Evolutionary conservation across 169 alveolate genomes (phyloP).

Genomic region (Theileria orientalis): DNA sequence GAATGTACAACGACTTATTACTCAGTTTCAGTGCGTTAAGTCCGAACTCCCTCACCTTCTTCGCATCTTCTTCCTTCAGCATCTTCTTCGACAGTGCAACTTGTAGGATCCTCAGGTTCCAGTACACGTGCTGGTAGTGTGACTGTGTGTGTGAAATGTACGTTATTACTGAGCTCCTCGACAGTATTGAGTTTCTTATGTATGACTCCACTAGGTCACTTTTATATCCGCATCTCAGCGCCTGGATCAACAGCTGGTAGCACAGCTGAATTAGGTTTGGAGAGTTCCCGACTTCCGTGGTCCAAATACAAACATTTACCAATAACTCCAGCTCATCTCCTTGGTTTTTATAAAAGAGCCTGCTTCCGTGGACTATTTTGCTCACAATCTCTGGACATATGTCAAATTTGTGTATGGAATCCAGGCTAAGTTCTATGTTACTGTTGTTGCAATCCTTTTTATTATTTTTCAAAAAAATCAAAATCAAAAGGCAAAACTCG

Average conservation of each 20-base stretch:
- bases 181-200: background rate
- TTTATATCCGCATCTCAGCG: background rate
- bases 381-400: background rate
- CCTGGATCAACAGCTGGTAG: conserved; percentile 17
- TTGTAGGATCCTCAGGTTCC: conserved; percentile 23
- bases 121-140: conserved; percentile 5
- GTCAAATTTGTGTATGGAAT: background rate
- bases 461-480: conserved; percentile 1
- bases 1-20: conserved; percentile 22
- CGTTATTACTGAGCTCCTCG: background rate
- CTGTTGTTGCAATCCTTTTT: background rate
- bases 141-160: background rate
- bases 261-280: conserved; percentile 23
- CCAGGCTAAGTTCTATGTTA: background rate
- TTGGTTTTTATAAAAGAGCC: background rate
- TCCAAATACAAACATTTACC: conserved; percentile 30
- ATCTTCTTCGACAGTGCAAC: background rate
- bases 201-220: background rate
- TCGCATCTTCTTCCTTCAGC: background rate
- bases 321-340: background rate
- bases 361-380: background rate
- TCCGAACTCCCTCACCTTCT: background rate
- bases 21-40: background rate
- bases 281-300: conserved; percentile 10
- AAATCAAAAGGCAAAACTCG: conserved; percentile 21